Base-by-base conservation (phyloP, 805 yeast species). In the Saturnispora sanitii region DNA sequence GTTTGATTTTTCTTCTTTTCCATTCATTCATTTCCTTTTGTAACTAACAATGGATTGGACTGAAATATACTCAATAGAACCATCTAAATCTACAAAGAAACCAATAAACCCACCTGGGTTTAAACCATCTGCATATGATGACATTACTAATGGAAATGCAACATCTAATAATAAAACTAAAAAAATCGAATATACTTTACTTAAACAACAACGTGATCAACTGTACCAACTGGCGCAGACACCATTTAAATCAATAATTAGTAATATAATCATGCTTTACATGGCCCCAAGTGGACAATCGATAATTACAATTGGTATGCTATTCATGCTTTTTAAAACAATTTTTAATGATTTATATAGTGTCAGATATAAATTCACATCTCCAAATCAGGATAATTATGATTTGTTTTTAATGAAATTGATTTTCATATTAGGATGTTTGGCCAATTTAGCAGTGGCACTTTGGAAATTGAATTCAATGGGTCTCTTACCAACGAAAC, bases 281-380 rank as follows among this genome's bases (percentile, higher is more conserved):
- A 84, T 90, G 85, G 77, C 95, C 0, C 97, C 97, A 25, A 81
- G 82, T 52, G 75, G 94, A 3, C 64, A 92, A 21, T 97, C 92
- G 53, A 70, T 90, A 49, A 86, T 90, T 47, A 92, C 96, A 3
- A 82, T 90, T 35, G 79, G 87, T 63, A 88, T 87, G 83, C 81
- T 95, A 0, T 57, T 83, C 22, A 85, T 81, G 85, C 66, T 90
- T 50, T 75, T 92, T 48, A 71, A 83, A 48, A 78, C 76, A 35
- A 92, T 96, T 0, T 52, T 85, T 28, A 78, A 75, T 51, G 85
- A 94, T 19, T 77, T 92, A 2, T 56, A n/a, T n/a, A n/a, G n/a
- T n/a, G n/a, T n/a, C n/a, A n/a, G n/a, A n/a, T n/a, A n/a, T n/a
- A n/a, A n/a, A n/a, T n/a, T n/a, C n/a, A n/a, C n/a, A n/a, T n/a